Conservation (phyloP, 345 rosid genomes). For the Citrus glauca region DNA sequence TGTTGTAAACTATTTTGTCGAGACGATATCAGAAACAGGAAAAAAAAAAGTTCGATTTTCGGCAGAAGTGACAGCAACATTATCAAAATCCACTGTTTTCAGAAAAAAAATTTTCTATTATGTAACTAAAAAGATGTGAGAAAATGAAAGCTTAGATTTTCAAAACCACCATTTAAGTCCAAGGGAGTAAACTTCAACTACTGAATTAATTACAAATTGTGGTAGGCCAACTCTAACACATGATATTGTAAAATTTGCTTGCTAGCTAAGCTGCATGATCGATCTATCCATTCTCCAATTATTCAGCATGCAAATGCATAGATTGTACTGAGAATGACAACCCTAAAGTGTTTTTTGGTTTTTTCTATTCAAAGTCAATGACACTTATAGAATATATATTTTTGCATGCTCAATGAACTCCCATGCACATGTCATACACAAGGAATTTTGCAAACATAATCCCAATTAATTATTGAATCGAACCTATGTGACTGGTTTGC, state of each 20-base stretch:
- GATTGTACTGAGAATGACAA: conserved; percentile 22
- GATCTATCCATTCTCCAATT: conserved; percentile 18
- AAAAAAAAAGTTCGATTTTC: not conserved
- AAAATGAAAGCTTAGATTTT: not conserved
- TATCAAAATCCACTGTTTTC: not conserved
- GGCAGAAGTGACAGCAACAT: not conserved
- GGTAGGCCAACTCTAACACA: conserved; percentile 13
- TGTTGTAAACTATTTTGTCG: not conserved
- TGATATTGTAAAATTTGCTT: not conserved
- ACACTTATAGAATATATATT: not conserved
- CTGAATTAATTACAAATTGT: conserved; percentile 5
- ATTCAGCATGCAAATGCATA: conserved; percentile 21
- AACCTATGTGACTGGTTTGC: not conserved
- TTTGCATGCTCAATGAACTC: not conserved
- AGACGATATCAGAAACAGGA: not conserved
- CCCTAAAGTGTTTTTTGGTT: conserved; percentile 13
- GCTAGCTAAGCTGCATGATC: not conserved
- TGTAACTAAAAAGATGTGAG: no score
- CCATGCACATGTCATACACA: conserved; percentile 10
- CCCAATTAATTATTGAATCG: not conserved
- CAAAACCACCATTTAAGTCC: not conserved
- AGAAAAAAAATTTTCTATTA: no score
- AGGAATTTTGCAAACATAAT: not conserved
- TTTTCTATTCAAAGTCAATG: conserved; percentile 20
- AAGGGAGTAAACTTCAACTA: not conserved